Percentiles rank a stretch among this genome's conserved stretches.
These are phyloP conservation scores for Pterocarpus santalinus DNA, from an alignment of 306 rosid species.

Conservation along the genomic window DNA sequence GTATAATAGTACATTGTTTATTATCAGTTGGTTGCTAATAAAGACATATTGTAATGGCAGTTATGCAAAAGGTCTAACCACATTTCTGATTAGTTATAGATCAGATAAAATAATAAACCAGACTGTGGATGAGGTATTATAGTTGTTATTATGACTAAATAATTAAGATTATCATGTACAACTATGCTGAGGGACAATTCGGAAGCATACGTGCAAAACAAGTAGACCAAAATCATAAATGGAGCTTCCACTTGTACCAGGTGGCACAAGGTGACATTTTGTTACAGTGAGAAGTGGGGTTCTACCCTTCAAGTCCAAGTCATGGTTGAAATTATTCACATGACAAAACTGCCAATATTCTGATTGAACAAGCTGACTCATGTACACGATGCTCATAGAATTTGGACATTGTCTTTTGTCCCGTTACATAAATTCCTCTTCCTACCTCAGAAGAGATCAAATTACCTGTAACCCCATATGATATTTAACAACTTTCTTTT, in stretches of 20 bases:
- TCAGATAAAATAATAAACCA: conserved; percentile 24
- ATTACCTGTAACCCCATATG: conserved; percentile 18
- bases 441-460: neutral
- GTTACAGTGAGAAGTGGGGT: conserved; percentile 23
- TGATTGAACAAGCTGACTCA: conserved; percentile 50
- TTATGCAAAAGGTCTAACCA: conserved; percentile 35
- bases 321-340: conserved; percentile 27
- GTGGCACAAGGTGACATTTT: conserved; percentile 30
- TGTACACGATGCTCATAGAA: conserved; percentile 33
- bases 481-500: neutral
- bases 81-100: conserved; percentile 12
- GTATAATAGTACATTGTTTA: conserved; percentile 32
- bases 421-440: neutral
- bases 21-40: conserved; percentile 34
- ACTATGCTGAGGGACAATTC: neutral
- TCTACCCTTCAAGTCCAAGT: neutral
- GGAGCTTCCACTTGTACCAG: conserved; percentile 23
- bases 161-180: conserved; percentile 3
- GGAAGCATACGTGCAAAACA: conserved; percentile 4
- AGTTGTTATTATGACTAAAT: conserved; percentile 33
- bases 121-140: conserved; percentile 30
- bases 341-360: conserved; percentile 27
- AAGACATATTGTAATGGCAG: conserved; percentile 22
- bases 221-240: conserved; percentile 24
- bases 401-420: conserved; percentile 39